phyloP scores from a whole-genome alignment of 176 grass and related monocot species.

The Puccinellia tenuiflora region DNA sequence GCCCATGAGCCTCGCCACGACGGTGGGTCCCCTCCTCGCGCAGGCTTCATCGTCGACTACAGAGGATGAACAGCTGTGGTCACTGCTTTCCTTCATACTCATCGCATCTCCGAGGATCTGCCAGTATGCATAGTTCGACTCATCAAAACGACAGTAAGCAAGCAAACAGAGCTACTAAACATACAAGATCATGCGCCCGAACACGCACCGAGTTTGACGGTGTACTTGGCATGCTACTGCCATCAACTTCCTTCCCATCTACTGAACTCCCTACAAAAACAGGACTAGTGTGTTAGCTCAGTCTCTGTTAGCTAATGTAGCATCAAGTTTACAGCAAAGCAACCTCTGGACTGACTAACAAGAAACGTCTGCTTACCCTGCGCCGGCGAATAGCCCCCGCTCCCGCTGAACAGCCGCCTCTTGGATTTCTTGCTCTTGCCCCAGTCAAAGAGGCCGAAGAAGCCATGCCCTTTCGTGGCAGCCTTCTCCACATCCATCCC shows the following conservation, averaged over 20 bases:
- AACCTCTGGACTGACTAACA: background rate
- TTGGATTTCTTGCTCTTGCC: slow-evolving; percentile 56
- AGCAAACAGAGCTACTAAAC: background rate
- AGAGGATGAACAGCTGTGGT: slow-evolving; percentile 67
- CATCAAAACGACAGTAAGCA: background rate
- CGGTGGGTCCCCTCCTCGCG: slow-evolving; percentile 42
- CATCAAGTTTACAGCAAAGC: background rate
- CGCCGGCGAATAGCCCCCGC: slow-evolving; percentile 3
- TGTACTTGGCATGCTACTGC: slow-evolving; percentile 22
- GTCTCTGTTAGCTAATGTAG: background rate
- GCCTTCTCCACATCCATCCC: slow-evolving; percentile 73
- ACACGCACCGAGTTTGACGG: slow-evolving; percentile 44
- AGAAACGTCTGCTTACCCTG: slow-evolving; percentile 10
- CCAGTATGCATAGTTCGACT: slow-evolving; percentile 3
- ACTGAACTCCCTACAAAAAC: slow-evolving; percentile 33
- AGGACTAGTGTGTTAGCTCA: background rate
- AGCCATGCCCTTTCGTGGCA: slow-evolving; percentile 63
- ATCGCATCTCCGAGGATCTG: slow-evolving; percentile 60
- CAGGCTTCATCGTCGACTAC: slow-evolving; percentile 56
- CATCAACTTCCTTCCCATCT: slow-evolving; percentile 32
- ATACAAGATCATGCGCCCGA: background rate
- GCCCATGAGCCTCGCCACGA: slow-evolving; percentile 93
- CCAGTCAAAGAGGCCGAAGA: slow-evolving; percentile 83
- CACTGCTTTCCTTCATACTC: slow-evolving; percentile 62
- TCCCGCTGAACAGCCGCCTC: slow-evolving; percentile 49